A percentile compares a stretch with the other conserved stretches of the same genome.
Evolutionary conservation across 2,329 filamentous ascomycete genomes (phyloP).

Genomic region (Parastagonospora avenae): DNA sequence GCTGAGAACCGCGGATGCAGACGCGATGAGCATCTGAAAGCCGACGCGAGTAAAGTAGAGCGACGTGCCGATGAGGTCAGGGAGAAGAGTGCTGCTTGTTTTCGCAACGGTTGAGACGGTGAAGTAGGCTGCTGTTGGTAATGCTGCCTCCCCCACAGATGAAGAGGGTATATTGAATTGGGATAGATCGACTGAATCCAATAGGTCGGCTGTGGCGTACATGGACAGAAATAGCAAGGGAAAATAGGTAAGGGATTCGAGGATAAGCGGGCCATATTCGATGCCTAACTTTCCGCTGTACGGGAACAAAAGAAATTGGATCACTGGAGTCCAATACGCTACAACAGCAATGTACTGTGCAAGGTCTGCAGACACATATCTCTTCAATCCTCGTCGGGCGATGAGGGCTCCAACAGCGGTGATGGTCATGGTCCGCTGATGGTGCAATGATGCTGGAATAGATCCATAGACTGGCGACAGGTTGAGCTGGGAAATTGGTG

Average conservation of each 20-base stretch:
- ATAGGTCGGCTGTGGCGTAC: constrained; percentile 53
- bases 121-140: constrained; percentile 69
- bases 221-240: constrained; percentile 49
- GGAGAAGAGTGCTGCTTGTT: constrained; percentile 47
- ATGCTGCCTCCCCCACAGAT: constrained; percentile 66
- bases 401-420: constrained; percentile 76
- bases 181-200: constrained; percentile 66
- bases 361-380: constrained; percentile 56
- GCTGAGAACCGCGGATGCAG: constrained; percentile 67
- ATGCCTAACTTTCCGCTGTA: constrained; percentile 71
- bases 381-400: constrained; percentile 63
- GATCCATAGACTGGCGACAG: constrained; percentile 88
- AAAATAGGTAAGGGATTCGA: constrained; percentile 74
- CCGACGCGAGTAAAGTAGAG: constrained; percentile 72
- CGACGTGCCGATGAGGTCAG: constrained; percentile 63
- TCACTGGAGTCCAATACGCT: constrained; percentile 73
- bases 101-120: constrained; percentile 62
- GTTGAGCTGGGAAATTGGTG: constrained; percentile 73
- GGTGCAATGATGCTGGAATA: constrained; percentile 75
- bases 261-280: constrained; percentile 73
- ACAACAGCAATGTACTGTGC: constrained; percentile 69
- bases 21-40: constrained; percentile 70
- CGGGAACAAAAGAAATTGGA: constrained; percentile 74
- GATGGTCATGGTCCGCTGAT: constrained; percentile 68
- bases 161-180: constrained; percentile 59